Base-by-base conservation (phyloP, 768 basidiomycete species). In the Boletellus emodensis region DNA sequence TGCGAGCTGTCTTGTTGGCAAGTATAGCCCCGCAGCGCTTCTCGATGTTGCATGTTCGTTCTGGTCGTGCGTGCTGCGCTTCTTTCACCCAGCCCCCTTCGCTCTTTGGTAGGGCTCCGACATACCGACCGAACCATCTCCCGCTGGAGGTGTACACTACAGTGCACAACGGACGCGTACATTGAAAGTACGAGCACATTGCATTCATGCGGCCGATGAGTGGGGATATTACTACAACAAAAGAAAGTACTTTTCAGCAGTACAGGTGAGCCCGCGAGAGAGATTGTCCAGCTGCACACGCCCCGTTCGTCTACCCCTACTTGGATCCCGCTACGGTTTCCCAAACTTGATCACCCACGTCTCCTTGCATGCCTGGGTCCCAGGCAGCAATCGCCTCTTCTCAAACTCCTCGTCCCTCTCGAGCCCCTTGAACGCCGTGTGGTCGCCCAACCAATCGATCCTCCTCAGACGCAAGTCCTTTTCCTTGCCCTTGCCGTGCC, bases 381-480 rank as follows among this genome's bases (percentile, higher is more conserved):
- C 77, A 17, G 82, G 83, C 20, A 84, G 48, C 43, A 76, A 51
- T 51, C 81, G 71, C 60, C 67, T 60, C 60, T 77, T 81, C 49
- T 71, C 72, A 59, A 75, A 83, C 7, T 78, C 80, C 11, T 80
- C 79, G 51, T 84, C 79, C 64, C 67, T 75, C 58, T 82, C 80
- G 54, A 88, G 59, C 1, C 86, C 86, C 51, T 72, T 78, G 61
- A 87, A 87, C 35, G 79, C 64, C 9, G 79, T 80, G 30, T 57
- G 61, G 34, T 80, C 78, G 6, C 84, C 86, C 7, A 88, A 59
- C 70, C 74, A 83, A 65, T 88, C 86, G 9, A 87, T 78, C 55
- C 86, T 67, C 64, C 75, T 81, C 42, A 80, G 52, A 44, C 59
- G 56, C 51, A 64, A 57, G 42, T 74, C 73, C 38, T 58, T 53